phyloP scores from a whole-genome alignment of 768 basidiomycete genomes.

The Suillus cothurnatus region DNA sequence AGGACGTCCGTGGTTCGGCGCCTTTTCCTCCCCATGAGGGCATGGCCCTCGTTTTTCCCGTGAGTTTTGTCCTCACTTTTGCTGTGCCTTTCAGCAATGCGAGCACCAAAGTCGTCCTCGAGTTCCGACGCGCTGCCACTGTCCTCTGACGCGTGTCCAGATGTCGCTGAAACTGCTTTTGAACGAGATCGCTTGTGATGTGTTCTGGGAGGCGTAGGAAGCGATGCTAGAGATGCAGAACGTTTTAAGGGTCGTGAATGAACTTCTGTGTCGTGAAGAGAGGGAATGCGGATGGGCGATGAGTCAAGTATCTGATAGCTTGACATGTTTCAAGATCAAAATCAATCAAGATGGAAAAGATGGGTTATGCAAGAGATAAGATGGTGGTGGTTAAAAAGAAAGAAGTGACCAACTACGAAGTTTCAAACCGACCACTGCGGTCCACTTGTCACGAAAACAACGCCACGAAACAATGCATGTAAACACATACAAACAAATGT shows the following conservation, averaged over 20 bases:
- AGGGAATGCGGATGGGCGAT: constrained; percentile 22
- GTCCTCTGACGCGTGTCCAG: constrained; percentile 43
- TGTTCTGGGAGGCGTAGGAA: constrained; percentile 70
- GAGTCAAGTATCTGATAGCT: constrained; percentile 38
- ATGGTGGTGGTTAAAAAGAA: constrained; percentile 9
- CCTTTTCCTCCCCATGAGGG: constrained; percentile 37
- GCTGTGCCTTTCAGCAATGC: constrained; percentile 13
- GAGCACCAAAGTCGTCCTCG: constrained; percentile 20
- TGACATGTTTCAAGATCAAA: constrained; percentile 24
- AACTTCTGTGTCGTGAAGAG: constrained; percentile 17
- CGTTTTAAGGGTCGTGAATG: constrained; percentile 51
- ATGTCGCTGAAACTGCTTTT: constrained; percentile 46
- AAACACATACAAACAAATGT: not conserved
- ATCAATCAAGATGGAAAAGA: constrained; percentile 3
- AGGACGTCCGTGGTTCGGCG: constrained; percentile 37
- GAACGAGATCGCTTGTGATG: constrained; percentile 48
- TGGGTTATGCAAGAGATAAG: constrained; percentile 7
- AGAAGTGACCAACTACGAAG: not conserved
- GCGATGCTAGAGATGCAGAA: constrained; percentile 61
- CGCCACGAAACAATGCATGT: constrained; percentile 1
- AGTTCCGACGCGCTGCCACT: constrained; percentile 40
- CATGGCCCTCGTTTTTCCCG: constrained; percentile 23
- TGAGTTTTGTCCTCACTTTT: constrained; percentile 18
- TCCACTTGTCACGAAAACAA: not conserved
- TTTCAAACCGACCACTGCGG: not conserved